A percentile compares a stretch with the other conserved stretches of the same genome.
phyloP scores from a whole-genome alignment of 495 filamentous ascomycete genomes.

The Penicillium taxi region DNA sequence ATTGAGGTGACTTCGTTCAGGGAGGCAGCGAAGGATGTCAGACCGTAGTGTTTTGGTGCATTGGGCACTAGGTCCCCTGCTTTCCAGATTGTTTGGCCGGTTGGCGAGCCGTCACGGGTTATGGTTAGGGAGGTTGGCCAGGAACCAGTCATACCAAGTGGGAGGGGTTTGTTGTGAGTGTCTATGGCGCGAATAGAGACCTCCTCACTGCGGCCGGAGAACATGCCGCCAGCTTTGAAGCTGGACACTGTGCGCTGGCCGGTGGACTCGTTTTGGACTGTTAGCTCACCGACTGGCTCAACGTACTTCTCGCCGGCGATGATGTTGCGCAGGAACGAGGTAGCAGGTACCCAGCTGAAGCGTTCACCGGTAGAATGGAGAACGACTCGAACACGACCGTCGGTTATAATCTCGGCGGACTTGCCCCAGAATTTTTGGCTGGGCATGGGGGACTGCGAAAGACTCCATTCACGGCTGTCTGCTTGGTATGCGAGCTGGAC shows the following conservation, averaged over 20 bases:
- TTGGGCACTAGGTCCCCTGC: conserved; percentile 68
- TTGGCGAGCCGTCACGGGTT: conserved; percentile 48
- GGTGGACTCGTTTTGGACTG: conserved; percentile 68
- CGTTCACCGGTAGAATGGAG: conserved; percentile 64
- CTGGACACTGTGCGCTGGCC: conserved; percentile 72
- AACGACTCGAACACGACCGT: conserved; percentile 70
- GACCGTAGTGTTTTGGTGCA: conserved; percentile 69
- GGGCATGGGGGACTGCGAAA: conserved; percentile 77
- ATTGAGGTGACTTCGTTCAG: conserved; percentile 83
- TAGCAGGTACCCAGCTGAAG: conserved; percentile 78
- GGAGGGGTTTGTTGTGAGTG: conserved; percentile 48
- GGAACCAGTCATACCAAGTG: conserved; percentile 63
- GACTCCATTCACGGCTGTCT: conserved; percentile 73
- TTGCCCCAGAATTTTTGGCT: conserved; percentile 99
- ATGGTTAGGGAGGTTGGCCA: conserved; percentile 71
- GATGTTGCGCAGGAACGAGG: conserved; percentile 87
- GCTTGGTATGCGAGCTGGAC: conserved; percentile 90
- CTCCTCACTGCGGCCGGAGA: conserved; percentile 88
- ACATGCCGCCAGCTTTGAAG: conserved; percentile 93
- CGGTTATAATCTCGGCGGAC: conserved; percentile 83
- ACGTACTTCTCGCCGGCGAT: conserved; percentile 98
- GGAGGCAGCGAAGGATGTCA: conserved; percentile 75
- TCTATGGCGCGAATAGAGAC: conserved; percentile 66
- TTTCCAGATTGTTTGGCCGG: conserved; percentile 63
- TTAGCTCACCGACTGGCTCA: conserved; percentile 85